Percentiles rank a stretch among this genome's conserved stretches.
Evolutionary conservation across 306 rosid genomes (phyloP).

Genomic region (Cicer arietinum): DNA sequence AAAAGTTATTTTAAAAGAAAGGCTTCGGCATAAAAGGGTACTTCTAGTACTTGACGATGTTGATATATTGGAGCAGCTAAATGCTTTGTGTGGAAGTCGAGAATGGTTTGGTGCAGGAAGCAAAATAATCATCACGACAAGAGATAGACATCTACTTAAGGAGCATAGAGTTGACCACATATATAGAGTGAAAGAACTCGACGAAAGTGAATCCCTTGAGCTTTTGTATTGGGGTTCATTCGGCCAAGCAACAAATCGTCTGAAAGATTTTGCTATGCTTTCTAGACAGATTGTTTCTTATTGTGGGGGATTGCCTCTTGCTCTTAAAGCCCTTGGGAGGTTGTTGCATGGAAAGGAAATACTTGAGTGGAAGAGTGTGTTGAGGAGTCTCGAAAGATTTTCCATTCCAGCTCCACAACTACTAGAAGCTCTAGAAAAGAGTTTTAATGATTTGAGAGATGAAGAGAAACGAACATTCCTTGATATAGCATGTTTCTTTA

Average conservation of each 20-base stretch:
- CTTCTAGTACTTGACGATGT: conserved; percentile 36
- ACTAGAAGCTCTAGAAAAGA: background rate
- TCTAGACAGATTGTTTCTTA: background rate
- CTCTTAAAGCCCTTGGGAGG: conserved; percentile 25
- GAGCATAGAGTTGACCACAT: background rate
- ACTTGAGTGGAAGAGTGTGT: background rate
- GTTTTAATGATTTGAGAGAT: conserved; percentile 4
- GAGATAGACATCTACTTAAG: background rate
- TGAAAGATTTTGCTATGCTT: background rate
- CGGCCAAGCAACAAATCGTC: background rate
- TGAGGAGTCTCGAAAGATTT: background rate
- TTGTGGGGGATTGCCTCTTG: conserved; percentile 30
- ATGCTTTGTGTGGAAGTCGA: conserved; percentile 1
- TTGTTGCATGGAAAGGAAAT: background rate
- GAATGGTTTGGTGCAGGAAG: conserved; percentile 33
- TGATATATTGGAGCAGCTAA: background rate
- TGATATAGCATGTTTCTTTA: conserved; percentile 32
- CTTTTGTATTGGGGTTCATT: conserved; percentile 31
- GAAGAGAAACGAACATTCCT: conserved; percentile 16
- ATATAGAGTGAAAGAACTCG: background rate
- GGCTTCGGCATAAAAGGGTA: background rate
- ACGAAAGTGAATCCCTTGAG: background rate
- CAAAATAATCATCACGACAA: conserved; percentile 29
- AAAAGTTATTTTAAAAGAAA: background rate
- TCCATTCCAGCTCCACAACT: background rate